A percentile compares a stretch with the other conserved stretches of the same genome.
Evolutionary conservation across 2,329 filamentous ascomycete genomes (phyloP).

Genomic region (Xenoacremonium recifei): DNA sequence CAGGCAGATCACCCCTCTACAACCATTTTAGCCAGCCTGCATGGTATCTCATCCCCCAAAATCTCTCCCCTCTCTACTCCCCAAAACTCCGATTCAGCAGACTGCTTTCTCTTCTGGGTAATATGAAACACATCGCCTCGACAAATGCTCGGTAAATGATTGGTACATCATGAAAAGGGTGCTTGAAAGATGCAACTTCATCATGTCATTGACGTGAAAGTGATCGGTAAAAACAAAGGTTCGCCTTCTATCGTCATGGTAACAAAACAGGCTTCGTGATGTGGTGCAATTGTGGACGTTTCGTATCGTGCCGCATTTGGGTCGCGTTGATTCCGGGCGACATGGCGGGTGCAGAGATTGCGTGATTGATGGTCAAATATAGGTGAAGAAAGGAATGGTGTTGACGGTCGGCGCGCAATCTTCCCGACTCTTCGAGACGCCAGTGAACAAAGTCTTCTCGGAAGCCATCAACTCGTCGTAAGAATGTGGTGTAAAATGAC

Average conservation of each 20-base stretch:
- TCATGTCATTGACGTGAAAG: constrained; percentile 22
- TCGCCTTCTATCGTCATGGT: constrained; percentile 13
- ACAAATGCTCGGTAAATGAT: constrained; percentile 23
- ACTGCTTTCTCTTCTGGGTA: constrained; percentile 1
- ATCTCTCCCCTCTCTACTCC: constrained; percentile 4
- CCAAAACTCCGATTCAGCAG: not conserved
- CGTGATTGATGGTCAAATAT: constrained; percentile 17
- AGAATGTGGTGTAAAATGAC: constrained; percentile 13
- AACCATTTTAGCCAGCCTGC: constrained; percentile 14
- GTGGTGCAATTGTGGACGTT: constrained; percentile 7
- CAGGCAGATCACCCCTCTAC: constrained; percentile 12
- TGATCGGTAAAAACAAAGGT: constrained; percentile 8
- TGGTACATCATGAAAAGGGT: constrained; percentile 18
- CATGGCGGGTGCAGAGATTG: constrained; percentile 11
- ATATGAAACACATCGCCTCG: constrained; percentile 14
- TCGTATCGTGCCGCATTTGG: constrained; percentile 11
- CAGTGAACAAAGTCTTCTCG: not conserved
- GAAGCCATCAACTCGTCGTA: constrained; percentile 7
- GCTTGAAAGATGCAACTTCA: constrained; percentile 21
- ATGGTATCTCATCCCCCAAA: constrained; percentile 12
- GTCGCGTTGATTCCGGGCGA: no score
- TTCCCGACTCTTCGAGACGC: constrained; percentile 13
- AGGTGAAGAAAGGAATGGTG: constrained; percentile 15
- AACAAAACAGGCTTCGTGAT: constrained; percentile 12
- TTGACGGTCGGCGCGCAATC: constrained; percentile 8